A percentile compares a stretch with the other conserved stretches of the same genome.
These are phyloP conservation scores for Tardiomyces digboiensis DNA, from an alignment of 1,139 yeast genomes.

Conservation along the genomic window DNA sequence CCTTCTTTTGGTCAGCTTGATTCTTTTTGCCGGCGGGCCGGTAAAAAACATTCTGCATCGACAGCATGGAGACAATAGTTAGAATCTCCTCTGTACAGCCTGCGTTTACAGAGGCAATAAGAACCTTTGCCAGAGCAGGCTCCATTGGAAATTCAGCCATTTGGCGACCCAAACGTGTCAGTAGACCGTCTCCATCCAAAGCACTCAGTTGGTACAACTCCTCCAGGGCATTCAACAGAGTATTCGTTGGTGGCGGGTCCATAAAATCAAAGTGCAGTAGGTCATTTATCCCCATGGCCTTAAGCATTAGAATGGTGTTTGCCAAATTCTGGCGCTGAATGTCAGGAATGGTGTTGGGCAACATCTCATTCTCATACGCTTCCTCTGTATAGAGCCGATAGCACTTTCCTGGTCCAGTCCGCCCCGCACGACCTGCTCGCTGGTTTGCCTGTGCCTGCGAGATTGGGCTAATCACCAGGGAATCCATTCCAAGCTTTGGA, in stretches of 20 bases:
- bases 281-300: constrained; percentile 92
- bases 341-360: constrained; percentile 80
- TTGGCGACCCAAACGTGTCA: constrained; percentile 66
- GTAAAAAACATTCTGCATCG: constrained; percentile 71
- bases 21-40: constrained; percentile 69
- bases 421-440: constrained; percentile 78
- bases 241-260: constrained; percentile 84
- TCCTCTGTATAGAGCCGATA: constrained; percentile 63
- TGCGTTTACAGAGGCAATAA: constrained; percentile 63
- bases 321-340: constrained; percentile 87
- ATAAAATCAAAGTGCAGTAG: constrained; percentile 74
- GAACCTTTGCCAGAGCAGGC: constrained; percentile 77
- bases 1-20: constrained; percentile 66
- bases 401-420: constrained; percentile 82
- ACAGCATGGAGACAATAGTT: constrained; percentile 80
- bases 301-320: constrained; percentile 76
- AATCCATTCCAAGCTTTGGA: constrained; percentile 68
- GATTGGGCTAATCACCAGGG: constrained; percentile 61
- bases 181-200: constrained; percentile 63
- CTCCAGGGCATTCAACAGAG: constrained; percentile 71
- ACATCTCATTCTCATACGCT: constrained; percentile 68
- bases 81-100: constrained; percentile 78
- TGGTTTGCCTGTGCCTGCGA: constrained; percentile 81
- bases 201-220: constrained; percentile 81
- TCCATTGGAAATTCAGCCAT: constrained; percentile 98